These are phyloP conservation scores for Sherardia arvensis DNA, from an alignment of 257 asterid species.

Conservation along the genomic window DNA sequence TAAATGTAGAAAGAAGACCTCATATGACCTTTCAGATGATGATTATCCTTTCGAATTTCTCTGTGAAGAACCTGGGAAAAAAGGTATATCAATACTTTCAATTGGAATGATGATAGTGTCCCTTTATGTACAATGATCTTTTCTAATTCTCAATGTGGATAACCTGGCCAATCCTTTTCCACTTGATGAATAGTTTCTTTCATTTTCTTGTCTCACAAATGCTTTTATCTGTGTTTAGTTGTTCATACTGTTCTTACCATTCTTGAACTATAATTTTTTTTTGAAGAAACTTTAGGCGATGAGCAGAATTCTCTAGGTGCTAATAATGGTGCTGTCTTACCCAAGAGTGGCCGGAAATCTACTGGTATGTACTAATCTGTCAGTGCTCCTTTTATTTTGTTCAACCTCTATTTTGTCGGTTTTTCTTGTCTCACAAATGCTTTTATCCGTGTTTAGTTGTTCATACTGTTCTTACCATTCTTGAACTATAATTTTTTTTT, in stretches of 20 bases:
- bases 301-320: neutral
- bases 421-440: neutral
- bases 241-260: neutral
- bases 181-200: neutral
- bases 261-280: neutral
- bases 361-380: neutral
- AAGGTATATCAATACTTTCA: neutral
- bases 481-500: neutral
- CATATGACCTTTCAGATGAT: neutral
- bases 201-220: neutral
- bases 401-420: neutral
- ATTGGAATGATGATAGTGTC: neutral
- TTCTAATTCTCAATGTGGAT: neutral
- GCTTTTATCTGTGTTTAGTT: neutral
- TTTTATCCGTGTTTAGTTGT: neutral
- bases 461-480: neutral
- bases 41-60: neutral
- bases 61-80: neutral
- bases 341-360: neutral
- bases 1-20: no score
- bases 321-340: conserved; percentile 1
- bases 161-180: neutral
- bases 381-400: neutral
- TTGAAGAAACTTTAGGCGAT: neutral
- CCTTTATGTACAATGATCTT: neutral